Evolutionary conservation across 1,139 yeast genomes (phyloP).

Genomic region (Suhomyces guaymorum): DNA sequence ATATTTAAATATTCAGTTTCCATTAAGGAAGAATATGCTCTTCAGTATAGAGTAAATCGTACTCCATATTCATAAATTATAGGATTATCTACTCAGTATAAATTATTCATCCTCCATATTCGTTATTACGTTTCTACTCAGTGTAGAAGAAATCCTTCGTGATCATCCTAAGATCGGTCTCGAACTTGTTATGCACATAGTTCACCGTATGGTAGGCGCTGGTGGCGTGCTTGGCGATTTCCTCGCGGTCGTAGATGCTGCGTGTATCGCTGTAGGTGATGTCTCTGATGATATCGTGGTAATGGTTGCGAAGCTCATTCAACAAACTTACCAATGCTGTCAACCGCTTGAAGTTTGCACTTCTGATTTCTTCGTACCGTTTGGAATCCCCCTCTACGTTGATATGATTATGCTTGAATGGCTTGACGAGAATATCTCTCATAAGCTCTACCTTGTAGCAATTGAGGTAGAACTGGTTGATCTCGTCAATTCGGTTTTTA

Average conservation of each 20-base stretch:
- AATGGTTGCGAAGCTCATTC: constrained; percentile 12
- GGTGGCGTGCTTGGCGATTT: constrained; percentile 16
- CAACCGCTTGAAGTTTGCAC: constrained; percentile 9
- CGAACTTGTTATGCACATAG: constrained; percentile 14
- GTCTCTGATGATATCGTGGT: constrained; percentile 13
- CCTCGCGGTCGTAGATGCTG: constrained; percentile 14
- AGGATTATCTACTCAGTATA: too few species aligned
- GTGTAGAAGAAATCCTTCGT: constrained; percentile 18
- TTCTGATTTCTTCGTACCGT: constrained; percentile 4
- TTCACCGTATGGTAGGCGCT: constrained; percentile 17
- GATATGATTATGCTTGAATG: constrained; percentile 5
- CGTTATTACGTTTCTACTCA: neutral
- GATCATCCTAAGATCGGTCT: constrained; percentile 14
- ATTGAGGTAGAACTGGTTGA: constrained; percentile 15
- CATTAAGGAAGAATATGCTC: too few species aligned
- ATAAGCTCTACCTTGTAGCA: constrained; percentile 16
- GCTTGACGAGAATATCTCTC: constrained; percentile 8
- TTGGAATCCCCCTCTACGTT: constrained; percentile 1
- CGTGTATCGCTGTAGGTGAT: constrained; percentile 6
- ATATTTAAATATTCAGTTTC: too few species aligned
- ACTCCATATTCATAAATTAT: too few species aligned
- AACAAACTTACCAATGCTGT: constrained; percentile 11
- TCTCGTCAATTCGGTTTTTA: neutral
- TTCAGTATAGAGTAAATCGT: too few species aligned
- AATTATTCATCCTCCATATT: neutral